These are phyloP conservation scores for Saturnispora diversa DNA, from an alignment of 805 yeast species.

Conservation along the genomic window DNA sequence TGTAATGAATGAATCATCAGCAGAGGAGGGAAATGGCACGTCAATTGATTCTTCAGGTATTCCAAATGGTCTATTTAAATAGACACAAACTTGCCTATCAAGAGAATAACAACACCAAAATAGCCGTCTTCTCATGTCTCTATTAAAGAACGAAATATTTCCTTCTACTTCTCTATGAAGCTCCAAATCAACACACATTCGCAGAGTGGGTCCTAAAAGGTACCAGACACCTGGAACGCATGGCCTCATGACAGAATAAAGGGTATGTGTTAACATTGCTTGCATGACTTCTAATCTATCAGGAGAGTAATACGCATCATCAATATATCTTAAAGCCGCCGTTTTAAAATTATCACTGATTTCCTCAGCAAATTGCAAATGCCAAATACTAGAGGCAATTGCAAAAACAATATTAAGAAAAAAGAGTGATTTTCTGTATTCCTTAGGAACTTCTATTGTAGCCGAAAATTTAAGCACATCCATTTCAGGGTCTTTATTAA, in stretches of 20 bases:
- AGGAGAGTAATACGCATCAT: slow-evolving; percentile 45
- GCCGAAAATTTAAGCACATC: slow-evolving; percentile 32
- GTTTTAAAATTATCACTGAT: slow-evolving; percentile 63
- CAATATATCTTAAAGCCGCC: slow-evolving; percentile 54
- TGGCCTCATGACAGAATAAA: slow-evolving; percentile 81
- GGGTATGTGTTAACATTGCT: slow-evolving; percentile 57
- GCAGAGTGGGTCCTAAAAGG: slow-evolving; percentile 67
- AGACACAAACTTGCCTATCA: slow-evolving; percentile 80
- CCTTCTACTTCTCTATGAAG: slow-evolving; percentile 56
- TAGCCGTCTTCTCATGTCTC: slow-evolving; percentile 64
- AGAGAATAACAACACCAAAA: slow-evolving; percentile 88
- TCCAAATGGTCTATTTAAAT: slow-evolving; percentile 81
- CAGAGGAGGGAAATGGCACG: slow-evolving; percentile 60
- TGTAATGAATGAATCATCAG: slow-evolving; percentile 63
- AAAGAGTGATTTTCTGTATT: slow-evolving; percentile 49
- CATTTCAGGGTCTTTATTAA: slow-evolving; percentile 18
- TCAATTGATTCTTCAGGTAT: slow-evolving; percentile 75
- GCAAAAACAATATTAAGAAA: slow-evolving; percentile 75
- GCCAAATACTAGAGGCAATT: slow-evolving; percentile 67
- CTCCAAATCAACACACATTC: slow-evolving; percentile 79
- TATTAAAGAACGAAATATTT: slow-evolving; percentile 42
- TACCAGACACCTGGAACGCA: slow-evolving; percentile 93
- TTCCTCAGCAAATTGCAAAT: slow-evolving; percentile 54
- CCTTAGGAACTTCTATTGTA: slow-evolving; percentile 37
- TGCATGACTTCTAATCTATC: slow-evolving; percentile 68